These are phyloP conservation scores for Termitomyces sp. DNA, from an alignment of 768 basidiomycete species.

Conservation along the genomic window DNA sequence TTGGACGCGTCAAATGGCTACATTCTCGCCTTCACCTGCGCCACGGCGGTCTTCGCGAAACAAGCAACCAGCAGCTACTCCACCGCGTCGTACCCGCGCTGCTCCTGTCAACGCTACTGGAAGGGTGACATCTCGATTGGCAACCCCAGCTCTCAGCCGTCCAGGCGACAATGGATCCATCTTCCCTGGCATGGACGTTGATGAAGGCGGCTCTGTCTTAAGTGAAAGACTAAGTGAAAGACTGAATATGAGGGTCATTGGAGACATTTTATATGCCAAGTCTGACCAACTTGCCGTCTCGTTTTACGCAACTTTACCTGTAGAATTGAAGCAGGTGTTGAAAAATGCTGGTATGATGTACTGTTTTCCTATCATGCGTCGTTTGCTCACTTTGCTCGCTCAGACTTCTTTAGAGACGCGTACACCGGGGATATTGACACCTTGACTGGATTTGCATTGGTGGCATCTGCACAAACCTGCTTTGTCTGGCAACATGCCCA, in stretches of 20 bases:
- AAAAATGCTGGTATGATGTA: constrained; percentile 54
- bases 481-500: constrained; percentile 84
- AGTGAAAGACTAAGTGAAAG: constrained; percentile 35
- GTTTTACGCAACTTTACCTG: constrained; percentile 66
- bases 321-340: constrained; percentile 70
- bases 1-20: constrained; percentile 37
- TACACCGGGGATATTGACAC: constrained; percentile 72
- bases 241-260: constrained; percentile 26
- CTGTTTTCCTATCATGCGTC: background rate
- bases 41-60: constrained; percentile 49
- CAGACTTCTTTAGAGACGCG: constrained; percentile 65
- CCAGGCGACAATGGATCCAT: constrained; percentile 37
- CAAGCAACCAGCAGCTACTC: constrained; percentile 22
- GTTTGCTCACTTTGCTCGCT: background rate
- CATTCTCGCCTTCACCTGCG: constrained; percentile 56
- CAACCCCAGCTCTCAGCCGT: constrained; percentile 30
- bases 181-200: constrained; percentile 63
- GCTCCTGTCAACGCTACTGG: constrained; percentile 19
- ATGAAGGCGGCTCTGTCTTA: constrained; percentile 39
- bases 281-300: constrained; percentile 65
- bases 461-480: constrained; percentile 67
- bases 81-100: constrained; percentile 20
- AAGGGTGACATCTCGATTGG: constrained; percentile 33
- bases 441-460: constrained; percentile 67
- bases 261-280: constrained; percentile 58